Percentiles rank a stretch among this genome's conserved stretches.
phyloP scores from a whole-genome alignment of 139 green algal species.

The Coelastrella sp. region DNA sequence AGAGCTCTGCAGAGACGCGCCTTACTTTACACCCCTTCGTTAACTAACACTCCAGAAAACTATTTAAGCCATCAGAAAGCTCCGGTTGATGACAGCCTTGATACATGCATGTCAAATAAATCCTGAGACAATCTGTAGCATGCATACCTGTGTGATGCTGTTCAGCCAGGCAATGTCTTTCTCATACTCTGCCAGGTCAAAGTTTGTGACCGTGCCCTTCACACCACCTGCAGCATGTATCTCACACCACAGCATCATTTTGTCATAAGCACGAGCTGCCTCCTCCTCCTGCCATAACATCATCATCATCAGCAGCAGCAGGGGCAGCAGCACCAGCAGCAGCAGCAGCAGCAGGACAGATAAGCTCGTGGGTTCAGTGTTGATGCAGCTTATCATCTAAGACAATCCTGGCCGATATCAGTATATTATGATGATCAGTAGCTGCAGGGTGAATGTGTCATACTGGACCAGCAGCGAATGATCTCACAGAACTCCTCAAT shows the following conservation, averaged over 20 bases:
- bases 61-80: too few species aligned
- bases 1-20: too few species aligned
- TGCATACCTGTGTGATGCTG: constrained; percentile 63
- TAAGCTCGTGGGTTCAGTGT: background rate
- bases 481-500: background rate
- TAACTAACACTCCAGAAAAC: too few species aligned
- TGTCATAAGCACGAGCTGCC: constrained; percentile 91
- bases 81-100: too few species aligned
- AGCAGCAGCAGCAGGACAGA: background rate
- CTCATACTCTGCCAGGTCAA: constrained; percentile 86
- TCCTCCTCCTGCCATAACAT: constrained; percentile 89
- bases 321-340: constrained; percentile 46
- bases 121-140: background rate
- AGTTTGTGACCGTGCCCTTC: constrained; percentile 90
- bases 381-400: too few species aligned
- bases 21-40: too few species aligned
- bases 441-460: too few species aligned
- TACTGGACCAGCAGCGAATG: too few species aligned
- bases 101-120: background rate
- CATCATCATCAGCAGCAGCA: too few species aligned
- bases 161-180: constrained; percentile 80
- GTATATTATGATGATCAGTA: too few species aligned
- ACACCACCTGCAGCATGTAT: constrained; percentile 69
- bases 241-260: constrained; percentile 96
- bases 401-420: too few species aligned